Conservation (phyloP, 2,329 filamentous ascomycete genomes). For the Nemania serpens region DNA sequence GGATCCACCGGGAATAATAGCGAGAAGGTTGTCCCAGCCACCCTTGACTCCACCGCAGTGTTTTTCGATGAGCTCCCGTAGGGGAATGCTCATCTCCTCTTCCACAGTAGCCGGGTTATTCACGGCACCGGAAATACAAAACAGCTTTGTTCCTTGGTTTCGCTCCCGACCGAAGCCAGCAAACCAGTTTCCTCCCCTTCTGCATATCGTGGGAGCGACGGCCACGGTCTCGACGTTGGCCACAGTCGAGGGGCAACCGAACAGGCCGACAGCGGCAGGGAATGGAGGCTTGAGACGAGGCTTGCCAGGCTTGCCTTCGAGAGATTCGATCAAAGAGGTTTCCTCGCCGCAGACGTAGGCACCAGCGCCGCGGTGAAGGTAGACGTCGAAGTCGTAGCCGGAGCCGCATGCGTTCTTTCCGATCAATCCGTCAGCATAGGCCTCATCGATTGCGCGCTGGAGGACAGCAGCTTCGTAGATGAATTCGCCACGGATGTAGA, state of each 20-base stretch:
- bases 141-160: constrained; percentile 97
- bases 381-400: constrained; percentile 98
- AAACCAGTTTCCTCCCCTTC: constrained; percentile 92
- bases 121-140: constrained; percentile 97
- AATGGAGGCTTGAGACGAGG: constrained; percentile 98
- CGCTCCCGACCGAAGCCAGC: constrained; percentile 91
- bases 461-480: constrained; percentile 93
- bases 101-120: constrained; percentile 98
- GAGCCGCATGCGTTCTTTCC: constrained; percentile 98
- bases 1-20: constrained; percentile 93
- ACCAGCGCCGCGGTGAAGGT: constrained; percentile 93
- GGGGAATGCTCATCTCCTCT: constrained; percentile 98
- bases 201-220: constrained; percentile 93
- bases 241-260: constrained; percentile 96
- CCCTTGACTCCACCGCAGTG: constrained; percentile 97
- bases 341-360: constrained; percentile 99
- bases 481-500: constrained; percentile 99
- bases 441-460: constrained; percentile 95
- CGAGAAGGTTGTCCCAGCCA: constrained; percentile 96
- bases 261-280: constrained; percentile 94
- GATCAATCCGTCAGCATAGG: constrained; percentile 90
- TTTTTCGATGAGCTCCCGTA: constrained; percentile 95
- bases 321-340: constrained; percentile 95
- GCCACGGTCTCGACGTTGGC: constrained; percentile 98
- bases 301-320: constrained; percentile 98